These are phyloP conservation scores for Cladophialophora yegresii DNA, from an alignment of 2,329 filamentous ascomycete genomes.

Conservation along the genomic window DNA sequence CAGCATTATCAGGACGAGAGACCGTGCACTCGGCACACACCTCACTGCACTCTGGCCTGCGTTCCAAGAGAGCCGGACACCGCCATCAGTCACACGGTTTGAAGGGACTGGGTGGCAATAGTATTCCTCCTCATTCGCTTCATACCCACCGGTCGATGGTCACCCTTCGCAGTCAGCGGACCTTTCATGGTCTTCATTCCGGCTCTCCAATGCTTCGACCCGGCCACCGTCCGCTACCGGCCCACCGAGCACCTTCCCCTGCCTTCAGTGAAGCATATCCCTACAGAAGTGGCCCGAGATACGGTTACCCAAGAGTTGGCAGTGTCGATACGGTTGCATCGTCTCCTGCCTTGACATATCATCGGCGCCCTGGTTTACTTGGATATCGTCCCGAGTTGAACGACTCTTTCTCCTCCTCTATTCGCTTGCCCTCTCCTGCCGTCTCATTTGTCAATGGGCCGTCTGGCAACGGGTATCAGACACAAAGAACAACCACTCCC, in stretches of 20 bases:
- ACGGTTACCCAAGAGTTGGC: slow-evolving; percentile 23
- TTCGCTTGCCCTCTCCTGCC: slow-evolving; percentile 32
- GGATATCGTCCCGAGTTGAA: slow-evolving; percentile 33
- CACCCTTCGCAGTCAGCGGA: slow-evolving; percentile 32
- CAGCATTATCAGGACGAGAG: slow-evolving; percentile 30
- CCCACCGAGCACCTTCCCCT: slow-evolving; percentile 26
- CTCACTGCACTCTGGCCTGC: slow-evolving; percentile 24
- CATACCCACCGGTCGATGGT: slow-evolving; percentile 35
- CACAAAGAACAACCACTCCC: slow-evolving; percentile 27
- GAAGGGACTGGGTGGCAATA: slow-evolving; percentile 12
- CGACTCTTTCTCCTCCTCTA: slow-evolving; percentile 30
- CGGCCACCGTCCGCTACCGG: slow-evolving; percentile 15
- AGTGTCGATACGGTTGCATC: slow-evolving; percentile 33
- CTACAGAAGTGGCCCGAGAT: slow-evolving; percentile 17
- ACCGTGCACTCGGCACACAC: slow-evolving; percentile 26
- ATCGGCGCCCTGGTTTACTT: slow-evolving; percentile 10
- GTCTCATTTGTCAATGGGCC: slow-evolving; percentile 15
- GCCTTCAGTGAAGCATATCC: slow-evolving; percentile 30
- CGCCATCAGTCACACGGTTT: slow-evolving; percentile 17
- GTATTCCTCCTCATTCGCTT: slow-evolving; percentile 19
- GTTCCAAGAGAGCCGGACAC: slow-evolving; percentile 28
- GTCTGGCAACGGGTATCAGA: slow-evolving; percentile 5
- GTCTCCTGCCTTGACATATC: slow-evolving; percentile 30
- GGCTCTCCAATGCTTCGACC: slow-evolving; percentile 27
- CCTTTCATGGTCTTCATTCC: slow-evolving; percentile 29